Evolutionary conservation across 305 asterid species (phyloP), one percentile per base, ranked within the genome.

Genomic region (Stenogyne calaminthoides): DNA sequence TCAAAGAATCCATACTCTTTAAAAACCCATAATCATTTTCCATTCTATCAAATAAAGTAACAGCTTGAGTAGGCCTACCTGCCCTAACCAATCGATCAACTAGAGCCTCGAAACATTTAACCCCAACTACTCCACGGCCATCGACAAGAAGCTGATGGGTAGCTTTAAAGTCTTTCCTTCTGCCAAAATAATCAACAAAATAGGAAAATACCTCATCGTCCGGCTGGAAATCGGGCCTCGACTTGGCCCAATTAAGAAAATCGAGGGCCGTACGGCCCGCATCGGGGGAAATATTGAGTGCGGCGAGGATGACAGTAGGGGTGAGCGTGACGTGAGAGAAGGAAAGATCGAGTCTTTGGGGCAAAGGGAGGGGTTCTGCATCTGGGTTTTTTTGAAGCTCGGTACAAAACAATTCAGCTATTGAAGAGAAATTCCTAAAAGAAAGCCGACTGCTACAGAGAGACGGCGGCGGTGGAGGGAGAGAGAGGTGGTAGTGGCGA

Each of bases 111-210:
- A 90, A 75, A 73, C 91, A 74, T 73, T 88, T 86, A 37, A 37
- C 29, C 62, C 96, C 97, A 46, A 70, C 58, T 5, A 85, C 80
- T n/a, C 96, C 96, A 44, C 44, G 63, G 8, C 88, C 95, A 56
- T 77, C 84, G 12, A 68, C 55, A 20, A 95, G 92, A 34, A 92
- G 85, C 47, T 95, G 93, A 62, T 92, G 84, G 32, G 83, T 64
- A 59, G 98, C 97, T 76, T 95, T 95, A 42, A 95, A 95, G 87
- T 95, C 98, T 69, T 90, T 92, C 80, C 92, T 91, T 58, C 97
- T 85, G 40, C 99, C 99, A 67, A 95, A 88, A 83, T 88, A 95
- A 75, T 85, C 78, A 15, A 92, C 85, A 56, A 90, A 90, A 44
- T 77, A 80, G 19, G 94, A 86, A 16, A 77, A 78, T 0, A 84